Base-by-base conservation (phyloP, 2,329 filamentous ascomycete species). In the Grosmannia clavigera region DNA sequence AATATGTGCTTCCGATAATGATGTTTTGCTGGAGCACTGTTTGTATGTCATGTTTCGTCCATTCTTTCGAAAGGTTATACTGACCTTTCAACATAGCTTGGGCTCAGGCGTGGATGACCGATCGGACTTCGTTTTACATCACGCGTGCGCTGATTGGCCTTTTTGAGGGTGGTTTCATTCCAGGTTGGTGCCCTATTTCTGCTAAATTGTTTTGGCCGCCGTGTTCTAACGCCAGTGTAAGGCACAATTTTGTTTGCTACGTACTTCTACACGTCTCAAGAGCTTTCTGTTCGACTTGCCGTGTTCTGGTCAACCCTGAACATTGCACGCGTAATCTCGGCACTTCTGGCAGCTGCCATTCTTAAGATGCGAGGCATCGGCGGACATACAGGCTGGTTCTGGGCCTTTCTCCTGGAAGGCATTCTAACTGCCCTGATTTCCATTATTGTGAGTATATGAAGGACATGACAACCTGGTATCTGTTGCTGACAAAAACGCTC, bases 221-320 rank as follows among this genome's bases (percentile, higher is more conserved):
- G n/a, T 40, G 29, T 14, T 55, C 55, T 56, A 12, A 56, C 38
- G 11, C 5, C 14, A 16, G 16, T 16, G 7, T 19, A 35, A 58
- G 57, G 50, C 64, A 80, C 78, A 12, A 81, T 87, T 57, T 74
- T 86, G 1, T 88, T 87, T 68, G 75, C 87, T 1, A 84, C 81
- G 2, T 90, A 90, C 70, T 90, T 86, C 71, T 90, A 88, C 73
- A 89, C 80, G 3, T 81, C 81, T 1, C 77, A 76, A 58, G 87
- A 90, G 67, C 73, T 90, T 0, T 84, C 86, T 0, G 77, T 81
- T 38, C 80, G 87, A 0, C 74, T 90, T 11, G 82, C 83, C 52
- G 84, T 78, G 66, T 90, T 90, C 70, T 90, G 86, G 87, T 75
- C 75, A 1, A 77, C 75, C 2, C 70, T 78, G 31, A 77, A 70